A percentile compares a stretch with the other conserved stretches of the same genome.
Evolutionary conservation across 2,329 filamentous ascomycete species (phyloP).

Genomic region (Penicillium sp.): DNA sequence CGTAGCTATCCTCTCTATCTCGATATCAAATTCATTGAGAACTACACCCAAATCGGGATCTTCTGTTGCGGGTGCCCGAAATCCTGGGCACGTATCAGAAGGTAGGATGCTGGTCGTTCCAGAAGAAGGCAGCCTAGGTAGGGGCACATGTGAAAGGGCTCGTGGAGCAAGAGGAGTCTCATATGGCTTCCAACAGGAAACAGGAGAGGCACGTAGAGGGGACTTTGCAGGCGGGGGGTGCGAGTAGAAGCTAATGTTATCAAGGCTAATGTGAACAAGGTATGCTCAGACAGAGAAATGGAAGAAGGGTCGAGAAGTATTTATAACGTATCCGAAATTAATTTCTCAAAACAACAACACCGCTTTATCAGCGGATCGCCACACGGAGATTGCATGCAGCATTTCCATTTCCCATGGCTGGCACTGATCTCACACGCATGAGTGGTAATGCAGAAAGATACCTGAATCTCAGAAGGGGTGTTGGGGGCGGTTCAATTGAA

Average conservation of each 20-base stretch:
- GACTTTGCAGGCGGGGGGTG: background rate
- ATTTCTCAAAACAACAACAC: background rate
- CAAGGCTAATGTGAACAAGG: conserved; percentile 3
- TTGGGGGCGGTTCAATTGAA: background rate
- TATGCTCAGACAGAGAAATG: background rate
- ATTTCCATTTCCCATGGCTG: background rate
- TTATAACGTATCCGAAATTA: background rate
- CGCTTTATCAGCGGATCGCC: background rate
- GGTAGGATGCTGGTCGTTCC: background rate
- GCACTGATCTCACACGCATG: background rate
- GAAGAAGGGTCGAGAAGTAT: background rate
- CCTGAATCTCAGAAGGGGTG: background rate
- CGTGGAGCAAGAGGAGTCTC: background rate
- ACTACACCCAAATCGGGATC: background rate
- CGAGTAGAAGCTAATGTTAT: conserved; percentile 10
- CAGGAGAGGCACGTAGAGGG: background rate
- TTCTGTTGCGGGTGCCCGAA: background rate
- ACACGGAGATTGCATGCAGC: background rate
- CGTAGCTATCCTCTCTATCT: conserved; percentile 3
- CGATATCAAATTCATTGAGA: conserved; percentile 6
- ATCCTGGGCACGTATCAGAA: background rate
- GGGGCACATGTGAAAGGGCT: background rate
- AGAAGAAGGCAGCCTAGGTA: background rate
- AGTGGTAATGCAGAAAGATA: background rate
- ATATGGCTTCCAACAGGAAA: conserved; percentile 3